phyloP scores from a whole-genome alignment of 2,329 filamentous ascomycete genomes.

The Fusarium coffeatum region DNA sequence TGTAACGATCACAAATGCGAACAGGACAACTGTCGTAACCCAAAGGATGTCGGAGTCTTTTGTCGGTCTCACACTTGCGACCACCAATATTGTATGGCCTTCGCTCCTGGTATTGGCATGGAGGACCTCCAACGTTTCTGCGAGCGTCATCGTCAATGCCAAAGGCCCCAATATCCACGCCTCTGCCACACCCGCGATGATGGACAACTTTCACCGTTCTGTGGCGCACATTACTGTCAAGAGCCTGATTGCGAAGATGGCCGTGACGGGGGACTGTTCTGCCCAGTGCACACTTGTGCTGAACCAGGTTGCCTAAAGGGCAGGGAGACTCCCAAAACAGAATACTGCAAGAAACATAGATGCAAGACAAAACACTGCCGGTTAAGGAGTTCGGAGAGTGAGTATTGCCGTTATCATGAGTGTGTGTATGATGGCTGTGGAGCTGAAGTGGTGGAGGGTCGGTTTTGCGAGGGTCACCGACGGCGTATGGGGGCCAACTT shows the following conservation, averaged over 20 bases:
- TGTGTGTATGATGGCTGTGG: constrained; percentile 45
- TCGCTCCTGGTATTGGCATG: constrained; percentile 32
- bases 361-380: constrained; percentile 43
- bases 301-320: constrained; percentile 44
- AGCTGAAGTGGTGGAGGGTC: constrained; percentile 32
- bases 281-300: constrained; percentile 46
- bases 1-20: constrained; percentile 49
- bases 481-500: constrained; percentile 14
- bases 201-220: constrained; percentile 43
- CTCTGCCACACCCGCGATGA: constrained; percentile 46
- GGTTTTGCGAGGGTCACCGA: constrained; percentile 43
- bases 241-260: constrained; percentile 43
- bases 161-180: constrained; percentile 36
- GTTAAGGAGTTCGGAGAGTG: constrained; percentile 33
- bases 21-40: constrained; percentile 36
- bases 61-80: constrained; percentile 49
- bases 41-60: constrained; percentile 30
- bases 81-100: constrained; percentile 40
- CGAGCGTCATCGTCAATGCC: constrained; percentile 47
- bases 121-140: constrained; percentile 43
- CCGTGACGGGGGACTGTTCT: constrained; percentile 37
- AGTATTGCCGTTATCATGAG: constrained; percentile 45
- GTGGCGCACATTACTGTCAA: constrained; percentile 48
- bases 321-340: neutral
- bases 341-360: constrained; percentile 45